Base-by-base conservation (phyloP, 1,139 yeast species). In the Candida sp. region DNA sequence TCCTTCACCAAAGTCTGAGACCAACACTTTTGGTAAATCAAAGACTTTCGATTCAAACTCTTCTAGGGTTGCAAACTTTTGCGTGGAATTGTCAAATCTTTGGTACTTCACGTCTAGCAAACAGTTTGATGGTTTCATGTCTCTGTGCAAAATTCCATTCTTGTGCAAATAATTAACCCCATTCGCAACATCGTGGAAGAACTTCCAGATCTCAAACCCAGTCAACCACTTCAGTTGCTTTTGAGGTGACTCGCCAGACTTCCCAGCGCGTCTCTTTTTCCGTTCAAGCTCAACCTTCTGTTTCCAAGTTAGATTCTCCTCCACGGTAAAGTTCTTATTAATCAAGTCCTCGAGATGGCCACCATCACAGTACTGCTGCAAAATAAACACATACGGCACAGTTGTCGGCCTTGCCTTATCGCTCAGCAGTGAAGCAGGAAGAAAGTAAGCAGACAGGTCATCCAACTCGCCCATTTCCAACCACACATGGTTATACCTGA, bases 401-500 rank as follows among this genome's bases (percentile, higher is more conserved):
- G 60, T 55, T 12, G 46, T 43, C 34, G 42, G 40, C 33, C 38
- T 37, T 35, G 23, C 44, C 47, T 39, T 43, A 11, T 46, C 37
- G 4, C 27, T 22, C 28, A 17, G 33, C 42, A 26, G 33, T 37
- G 31, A 33, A 9, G 31, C 32, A 0, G 68, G 63, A 25, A 74
- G 51, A 40, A 71, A 60, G 47, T 63, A 69, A 0, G 76, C 62
- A 9, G 56, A 51, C 74, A 69, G 75, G 47, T 79, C 83, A 23
- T 83, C 77, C 32, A 85, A 66, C 37, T 80, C 78, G 28, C 90
- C 90, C 63, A 85, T 75, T 62, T 92, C 98, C 38, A 92, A 69
- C 97, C 98, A 92, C 32, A 91, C 97, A 69, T 92, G 97, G 63
- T 91, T 91, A 64, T 92, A 92, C 28, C 89, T 82, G 26, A 91